These are phyloP conservation scores for Taphrina wiesneri DNA, from an alignment of 1,139 yeast genomes.

Conservation along the genomic window DNA sequence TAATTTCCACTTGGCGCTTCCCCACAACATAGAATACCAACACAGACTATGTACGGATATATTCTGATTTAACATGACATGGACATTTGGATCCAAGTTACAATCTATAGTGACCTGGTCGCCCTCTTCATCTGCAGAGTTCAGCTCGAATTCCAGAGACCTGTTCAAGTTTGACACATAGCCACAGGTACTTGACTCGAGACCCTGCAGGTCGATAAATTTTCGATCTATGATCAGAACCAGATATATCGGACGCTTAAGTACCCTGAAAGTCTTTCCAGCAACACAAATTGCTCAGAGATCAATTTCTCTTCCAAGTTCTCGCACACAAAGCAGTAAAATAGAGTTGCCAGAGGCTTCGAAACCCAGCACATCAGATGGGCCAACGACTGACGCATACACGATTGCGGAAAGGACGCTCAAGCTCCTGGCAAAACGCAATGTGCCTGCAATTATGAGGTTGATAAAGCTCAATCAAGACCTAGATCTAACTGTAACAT, in stretches of 20 bases:
- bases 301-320: neutral
- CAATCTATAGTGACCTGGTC: too few species aligned
- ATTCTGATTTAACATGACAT: too few species aligned
- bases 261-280: neutral
- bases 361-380: neutral
- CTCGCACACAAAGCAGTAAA: neutral
- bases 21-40: too few species aligned
- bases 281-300: neutral
- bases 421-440: neutral
- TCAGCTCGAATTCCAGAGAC: too few species aligned
- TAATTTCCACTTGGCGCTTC: too few species aligned
- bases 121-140: too few species aligned
- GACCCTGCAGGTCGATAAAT: too few species aligned
- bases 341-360: neutral
- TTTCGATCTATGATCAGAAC: neutral
- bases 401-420: conserved; percentile 14
- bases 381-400: conserved; percentile 1
- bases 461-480: conserved; percentile 2
- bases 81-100: too few species aligned
- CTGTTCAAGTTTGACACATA: too few species aligned
- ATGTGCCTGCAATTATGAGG: conserved; percentile 1
- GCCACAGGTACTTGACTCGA: too few species aligned
- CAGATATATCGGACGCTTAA: neutral
- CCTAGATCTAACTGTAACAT: conserved; percentile 18
- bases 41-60: too few species aligned